phyloP scores from a whole-genome alignment of 1,139 yeast species.

The Kodamaea sp. region DNA sequence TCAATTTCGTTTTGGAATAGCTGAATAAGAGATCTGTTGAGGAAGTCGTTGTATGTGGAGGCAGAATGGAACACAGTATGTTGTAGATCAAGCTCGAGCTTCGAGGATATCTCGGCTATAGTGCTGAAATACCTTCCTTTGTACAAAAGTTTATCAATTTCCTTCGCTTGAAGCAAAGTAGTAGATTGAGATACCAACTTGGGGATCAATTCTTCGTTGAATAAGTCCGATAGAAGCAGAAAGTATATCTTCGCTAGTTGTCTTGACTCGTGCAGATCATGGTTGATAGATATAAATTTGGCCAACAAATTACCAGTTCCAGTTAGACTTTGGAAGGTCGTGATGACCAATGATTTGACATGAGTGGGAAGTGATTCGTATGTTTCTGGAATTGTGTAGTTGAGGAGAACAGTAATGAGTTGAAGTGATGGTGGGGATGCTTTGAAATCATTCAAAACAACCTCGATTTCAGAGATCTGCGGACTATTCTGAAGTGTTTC shows the following conservation, averaged over 20 bases:
- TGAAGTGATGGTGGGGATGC: conserved; percentile 7
- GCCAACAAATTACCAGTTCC: conserved; percentile 35
- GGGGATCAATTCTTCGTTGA: conserved; percentile 21
- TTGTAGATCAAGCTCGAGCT: conserved; percentile 11
- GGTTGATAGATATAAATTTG: conserved; percentile 13
- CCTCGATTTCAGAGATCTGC: conserved; percentile 14
- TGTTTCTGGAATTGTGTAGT: conserved; percentile 33
- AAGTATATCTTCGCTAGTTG: neutral
- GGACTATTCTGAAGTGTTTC: conserved; percentile 24
- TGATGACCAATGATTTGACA: conserved; percentile 13
- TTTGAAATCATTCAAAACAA: conserved; percentile 11
- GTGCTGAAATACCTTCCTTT: conserved; percentile 32
- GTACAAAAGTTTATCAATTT: conserved; percentile 39
- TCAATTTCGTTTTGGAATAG: conserved; percentile 13
- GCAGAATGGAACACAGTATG: conserved; percentile 18
- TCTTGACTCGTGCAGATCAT: neutral
- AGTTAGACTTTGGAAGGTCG: conserved; percentile 21
- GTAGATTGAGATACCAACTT: conserved; percentile 12
- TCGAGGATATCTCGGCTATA: conserved; percentile 24
- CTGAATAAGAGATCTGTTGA: conserved; percentile 19
- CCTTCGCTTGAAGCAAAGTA: conserved; percentile 23
- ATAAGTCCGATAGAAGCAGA: conserved; percentile 11
- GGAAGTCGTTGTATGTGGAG: conserved; percentile 23
- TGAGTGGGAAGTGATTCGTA: conserved; percentile 18
- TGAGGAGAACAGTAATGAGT: conserved; percentile 27